Evolutionary conservation across 2,329 filamentous ascomycete genomes (phyloP).

Genomic region (Ophiocordyceps sinensis): DNA sequence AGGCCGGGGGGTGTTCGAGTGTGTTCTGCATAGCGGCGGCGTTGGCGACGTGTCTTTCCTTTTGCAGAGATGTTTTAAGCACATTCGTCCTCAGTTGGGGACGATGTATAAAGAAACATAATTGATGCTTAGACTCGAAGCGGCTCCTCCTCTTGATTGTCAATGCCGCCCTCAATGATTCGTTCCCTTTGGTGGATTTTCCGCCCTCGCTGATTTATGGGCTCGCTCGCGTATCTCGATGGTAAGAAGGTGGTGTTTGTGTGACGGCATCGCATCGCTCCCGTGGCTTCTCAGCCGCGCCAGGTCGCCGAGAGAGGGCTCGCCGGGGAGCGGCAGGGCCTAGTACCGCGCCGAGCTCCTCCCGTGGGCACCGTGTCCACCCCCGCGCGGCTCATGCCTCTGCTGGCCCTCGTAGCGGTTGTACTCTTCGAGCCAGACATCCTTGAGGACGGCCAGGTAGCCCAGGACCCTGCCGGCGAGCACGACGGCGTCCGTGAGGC

Average conservation of each 20-base stretch:
- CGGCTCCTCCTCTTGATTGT: no score
- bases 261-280: no score
- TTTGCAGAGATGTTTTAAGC: neutral
- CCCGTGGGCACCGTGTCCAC: neutral
- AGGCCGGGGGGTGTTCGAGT: neutral
- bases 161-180: no score
- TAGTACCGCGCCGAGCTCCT: neutral
- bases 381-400: slow-evolving; percentile 7
- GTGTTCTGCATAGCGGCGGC: slow-evolving; percentile 26
- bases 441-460: slow-evolving; percentile 32
- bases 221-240: no score
- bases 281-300: no score
- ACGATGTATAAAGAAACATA: no score
- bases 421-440: slow-evolving; percentile 44
- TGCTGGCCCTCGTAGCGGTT: slow-evolving; percentile 37
- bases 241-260: no score
- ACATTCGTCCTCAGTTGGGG: no score
- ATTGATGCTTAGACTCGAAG: no score
- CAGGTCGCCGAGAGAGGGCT: no score
- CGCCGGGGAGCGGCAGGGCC: neutral
- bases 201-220: no score
- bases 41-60: slow-evolving; percentile 11
- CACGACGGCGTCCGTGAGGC: slow-evolving; percentile 40
- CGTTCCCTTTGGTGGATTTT: no score
- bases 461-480: slow-evolving; percentile 27